These are phyloP conservation scores for Fusarium palustre DNA, from an alignment of 2,329 filamentous ascomycete species.

Conservation along the genomic window DNA sequence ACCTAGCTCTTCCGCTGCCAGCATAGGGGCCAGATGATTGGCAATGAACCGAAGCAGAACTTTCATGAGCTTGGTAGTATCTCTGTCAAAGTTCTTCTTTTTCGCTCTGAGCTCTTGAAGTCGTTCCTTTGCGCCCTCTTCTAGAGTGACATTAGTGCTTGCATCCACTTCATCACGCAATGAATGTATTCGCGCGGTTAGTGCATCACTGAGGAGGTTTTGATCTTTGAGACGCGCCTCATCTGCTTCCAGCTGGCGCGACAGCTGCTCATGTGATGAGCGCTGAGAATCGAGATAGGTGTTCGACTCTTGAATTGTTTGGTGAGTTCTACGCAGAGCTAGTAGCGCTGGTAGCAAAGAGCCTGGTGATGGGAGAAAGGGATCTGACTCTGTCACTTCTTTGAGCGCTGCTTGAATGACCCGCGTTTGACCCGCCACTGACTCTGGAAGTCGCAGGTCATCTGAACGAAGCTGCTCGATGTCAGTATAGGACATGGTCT, in stretches of 20 bases:
- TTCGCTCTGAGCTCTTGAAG: conserved; percentile 70
- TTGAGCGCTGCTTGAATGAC: conserved; percentile 75
- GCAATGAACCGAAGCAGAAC: conserved; percentile 78
- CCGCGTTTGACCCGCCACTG: conserved; percentile 49
- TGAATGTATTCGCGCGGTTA: conserved; percentile 68
- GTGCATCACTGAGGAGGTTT: conserved; percentile 63
- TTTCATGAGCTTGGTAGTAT: conserved; percentile 71
- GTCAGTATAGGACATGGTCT: conserved; percentile 3
- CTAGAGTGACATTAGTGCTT: conserved; percentile 67
- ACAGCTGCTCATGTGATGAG: conserved; percentile 56
- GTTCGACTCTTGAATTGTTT: conserved; percentile 73
- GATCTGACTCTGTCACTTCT: conserved; percentile 69
- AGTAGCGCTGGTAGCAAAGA: conserved; percentile 79
- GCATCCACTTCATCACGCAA: conserved; percentile 69
- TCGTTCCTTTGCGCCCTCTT: conserved; percentile 71
- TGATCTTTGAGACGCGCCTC: conserved; percentile 65
- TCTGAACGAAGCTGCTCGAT: conserved; percentile 46
- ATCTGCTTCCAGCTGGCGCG: conserved; percentile 63
- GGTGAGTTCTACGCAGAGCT: conserved; percentile 74
- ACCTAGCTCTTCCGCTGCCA: conserved; percentile 85
- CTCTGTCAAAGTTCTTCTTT: conserved; percentile 69
- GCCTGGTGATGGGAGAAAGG: conserved; percentile 72
- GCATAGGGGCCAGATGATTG: conserved; percentile 75
- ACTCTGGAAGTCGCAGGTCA: conserved; percentile 41
- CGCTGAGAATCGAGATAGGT: conserved; percentile 64